Evolutionary conservation across 345 rosid species (phyloP), one percentile per base, ranked within the genome.

Genomic region (Bretschneidera sinensis): DNA sequence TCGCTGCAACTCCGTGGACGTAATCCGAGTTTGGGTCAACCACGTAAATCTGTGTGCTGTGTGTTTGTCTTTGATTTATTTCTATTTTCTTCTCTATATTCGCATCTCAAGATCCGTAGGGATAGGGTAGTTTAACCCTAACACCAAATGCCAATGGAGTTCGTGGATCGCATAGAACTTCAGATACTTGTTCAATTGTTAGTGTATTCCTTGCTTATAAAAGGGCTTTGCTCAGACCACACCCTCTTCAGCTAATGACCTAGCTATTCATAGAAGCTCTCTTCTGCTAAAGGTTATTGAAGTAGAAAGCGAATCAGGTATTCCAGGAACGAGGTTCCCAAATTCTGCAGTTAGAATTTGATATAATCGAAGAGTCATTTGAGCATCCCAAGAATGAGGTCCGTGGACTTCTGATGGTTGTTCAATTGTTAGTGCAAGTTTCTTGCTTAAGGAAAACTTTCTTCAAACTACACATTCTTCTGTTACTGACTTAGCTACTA

Each of bases 351-450:
- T 48, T 61, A 55, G 65, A 68, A 51, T 45, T 66, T 22, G 66
- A 47, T 35, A 39, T 65, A 19, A 49, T 72, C 48, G 71, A 33
- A 65, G 77, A 61, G 39, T 31, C 55, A 16, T 59, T 71, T 54
- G 58, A 55, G 60, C 61, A 17, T 21, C 39, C 23, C 28, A 28
- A 5, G 48, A 24, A 21, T 24, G 47, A 54, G 57, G 31, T 61
- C 49, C 1, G 18, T 34, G 33, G 28, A 34, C 59, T 28, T 66
- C 63, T 24, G 66, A 17, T n/a, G 21, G 24, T n/a, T 8, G 45
- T 68, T 57, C 71, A 48, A 16, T 35, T 24, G 9, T 24, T 49
- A 21, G 51, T 50, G 76, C 62, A 53, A 65, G 77, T 66, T 54
- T 17, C 65, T 52, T 60, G 58, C 53, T 34, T 57, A 21, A 3